Evolutionary conservation across 2,329 filamentous ascomycete species (phyloP), one percentile per base, ranked within the genome.

Genomic region (Lecanoromycetidae sp.): DNA sequence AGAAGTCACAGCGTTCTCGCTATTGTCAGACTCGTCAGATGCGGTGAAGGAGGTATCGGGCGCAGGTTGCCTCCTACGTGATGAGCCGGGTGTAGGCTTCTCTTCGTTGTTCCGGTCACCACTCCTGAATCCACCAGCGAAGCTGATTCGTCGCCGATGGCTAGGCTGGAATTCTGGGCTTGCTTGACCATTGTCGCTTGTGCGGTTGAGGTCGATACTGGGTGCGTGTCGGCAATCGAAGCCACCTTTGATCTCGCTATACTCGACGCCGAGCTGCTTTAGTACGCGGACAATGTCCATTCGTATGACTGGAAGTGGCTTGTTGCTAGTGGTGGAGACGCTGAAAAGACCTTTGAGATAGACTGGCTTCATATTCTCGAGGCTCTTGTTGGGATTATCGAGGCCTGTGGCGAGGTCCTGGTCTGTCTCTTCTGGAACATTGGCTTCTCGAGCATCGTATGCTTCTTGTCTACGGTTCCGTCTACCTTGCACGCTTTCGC

Each of bases 341-440:
- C 90, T 96, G 68, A 98, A 96, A 15, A 98, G 73, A 4, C 91
- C 91, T 65, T 96, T 98, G 48, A 98, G 76, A 63, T 84, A 96
- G 3, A 96, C 91, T 0, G 91, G 91, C 63, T 94, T 95, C 44
- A 90, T 81, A 51, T 90, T 77, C 55, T 93, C 87, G 4, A 83
- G 80, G 38, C 67, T 63, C 41, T 68, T 70, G 33, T 74, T 71
- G 15, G 71, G 61, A 22, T 66, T 70, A 49, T 74, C 71, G 1
- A 70, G 67, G 32, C 68, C 68, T n/a, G 68, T 70, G 15, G 74
- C 77, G 22, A 86, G 67, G 48, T 95, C 87, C 40, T 80, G 76
- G 59, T 94, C 87, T 0, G 87, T 94, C 66, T 95, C 91, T 62
- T 96, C 90, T 0, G 84, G 84, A 2, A 95, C 82, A 57, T 91